Evolutionary conservation across 345 rosid genomes (phyloP).

Genomic region (Eucalyptus lansdowneana): DNA sequence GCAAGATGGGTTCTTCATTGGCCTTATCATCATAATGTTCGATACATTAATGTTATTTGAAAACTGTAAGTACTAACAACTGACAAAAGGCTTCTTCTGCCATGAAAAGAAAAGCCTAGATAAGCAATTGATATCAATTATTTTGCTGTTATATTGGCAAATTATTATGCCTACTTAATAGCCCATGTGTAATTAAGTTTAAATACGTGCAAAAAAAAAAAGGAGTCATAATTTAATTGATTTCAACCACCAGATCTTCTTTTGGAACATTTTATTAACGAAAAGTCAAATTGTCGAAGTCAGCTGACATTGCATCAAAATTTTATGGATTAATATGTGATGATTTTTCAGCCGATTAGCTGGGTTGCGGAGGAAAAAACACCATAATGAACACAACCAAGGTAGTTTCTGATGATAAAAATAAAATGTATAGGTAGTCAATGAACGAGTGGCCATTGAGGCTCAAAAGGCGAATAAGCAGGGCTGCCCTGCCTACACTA

Average conservation of each 20-base stretch:
- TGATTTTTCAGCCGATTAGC: too few relatives aligned
- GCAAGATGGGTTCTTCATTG: not conserved
- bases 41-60: not conserved
- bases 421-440: too few relatives aligned
- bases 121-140: not conserved
- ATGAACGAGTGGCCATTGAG: too few relatives aligned
- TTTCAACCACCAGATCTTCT: too few relatives aligned
- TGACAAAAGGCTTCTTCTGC: not conserved
- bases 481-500: too few relatives aligned
- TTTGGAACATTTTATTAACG: accelerated
- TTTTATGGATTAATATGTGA: too few relatives aligned
- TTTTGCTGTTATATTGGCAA: not conserved
- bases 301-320: too few relatives aligned
- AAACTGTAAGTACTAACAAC: not conserved
- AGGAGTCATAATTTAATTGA: not conserved
- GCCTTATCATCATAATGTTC: not conserved
- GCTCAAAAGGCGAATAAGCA: too few relatives aligned
- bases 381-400: too few relatives aligned
- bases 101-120: not conserved
- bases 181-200: not conserved
- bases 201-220: not conserved
- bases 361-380: too few relatives aligned
- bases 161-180: not conserved
- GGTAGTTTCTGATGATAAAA: too few relatives aligned
- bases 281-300: too few relatives aligned